Conservation (phyloP, 148 eudicot genomes). For the Talinum fruticosum region DNA sequence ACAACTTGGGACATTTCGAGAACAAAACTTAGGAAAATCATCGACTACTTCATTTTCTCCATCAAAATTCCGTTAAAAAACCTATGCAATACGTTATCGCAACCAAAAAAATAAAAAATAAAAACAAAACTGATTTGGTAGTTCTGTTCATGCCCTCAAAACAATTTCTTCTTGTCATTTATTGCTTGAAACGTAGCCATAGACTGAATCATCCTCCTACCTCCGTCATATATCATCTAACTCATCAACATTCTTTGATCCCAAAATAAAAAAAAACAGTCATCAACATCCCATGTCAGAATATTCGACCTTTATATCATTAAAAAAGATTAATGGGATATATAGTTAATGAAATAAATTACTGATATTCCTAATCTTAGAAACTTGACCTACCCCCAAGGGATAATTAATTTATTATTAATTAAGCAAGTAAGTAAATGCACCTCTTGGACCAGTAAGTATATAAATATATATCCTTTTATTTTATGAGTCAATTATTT, state of each 20-base stretch:
- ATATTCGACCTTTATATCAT: too few relatives aligned
- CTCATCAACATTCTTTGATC: neutral
- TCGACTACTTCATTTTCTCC: neutral
- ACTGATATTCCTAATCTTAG: slow-evolving; percentile 3
- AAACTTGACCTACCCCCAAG: neutral
- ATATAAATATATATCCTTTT: too few relatives aligned
- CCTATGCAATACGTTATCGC: neutral
- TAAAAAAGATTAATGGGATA: too few relatives aligned
- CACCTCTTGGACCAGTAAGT: slow-evolving; percentile 16
- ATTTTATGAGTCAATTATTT: slow-evolving; percentile 14
- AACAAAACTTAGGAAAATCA: neutral
- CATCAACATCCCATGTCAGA: neutral
- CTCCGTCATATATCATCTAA: neutral
- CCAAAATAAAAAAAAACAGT: too few relatives aligned
- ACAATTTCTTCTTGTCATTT: neutral
- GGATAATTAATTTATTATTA: slow-evolving; percentile 2
- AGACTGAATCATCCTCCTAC: neutral
- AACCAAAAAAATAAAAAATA: neutral
- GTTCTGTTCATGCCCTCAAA: neutral
- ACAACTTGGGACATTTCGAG: neutral
- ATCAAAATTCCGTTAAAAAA: neutral
- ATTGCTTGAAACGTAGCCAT: neutral
- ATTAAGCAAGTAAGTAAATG: neutral
- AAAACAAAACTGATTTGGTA: neutral
- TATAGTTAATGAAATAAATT: too few relatives aligned